Evolutionary conservation across 768 basidiomycete genomes (phyloP), one percentile per base, ranked within the genome.

Genomic region (Termitomyces sp.): DNA sequence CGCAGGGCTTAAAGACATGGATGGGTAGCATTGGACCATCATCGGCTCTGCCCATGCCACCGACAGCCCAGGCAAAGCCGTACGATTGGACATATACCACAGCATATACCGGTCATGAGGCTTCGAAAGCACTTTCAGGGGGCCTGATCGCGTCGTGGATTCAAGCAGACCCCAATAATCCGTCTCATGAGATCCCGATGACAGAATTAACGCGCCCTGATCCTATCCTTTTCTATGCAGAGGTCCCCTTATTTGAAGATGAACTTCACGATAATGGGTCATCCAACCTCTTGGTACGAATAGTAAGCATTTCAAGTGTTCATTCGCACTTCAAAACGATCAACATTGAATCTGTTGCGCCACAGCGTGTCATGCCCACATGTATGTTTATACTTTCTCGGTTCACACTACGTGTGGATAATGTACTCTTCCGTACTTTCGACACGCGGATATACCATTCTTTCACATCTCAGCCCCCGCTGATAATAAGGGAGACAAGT

Each of bases 1-100:
- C 43, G 30, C 43, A 10, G 14, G 22, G 32, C 52, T 50, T 26
- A 47, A 35, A 45, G 12, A 17, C 41, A 14, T 17, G 8, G 26
- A 14, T 17, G 8, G 30, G 53, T 64, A 91, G 90, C 62, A 89
- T 85, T 64, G 83, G 80, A 51, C 80, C 89, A 0, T 74, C 77
- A 22, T 85, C 90, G 14, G 69, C 67, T 41, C 68, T 83, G 12
- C 83, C 87, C 0, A 82, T 90, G 72, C 88, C 90, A 3, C 69
- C 78, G 58, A 89, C 89, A 5, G 81, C 85, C 21, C 66, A 78
- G 0, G 87, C 92, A 8, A 97, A 95, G 62, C 88, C 87, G 0
- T 98, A 91, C 69, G 97, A 99, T 66, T 98, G 97, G 97, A 99
- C 97, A 11, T 98, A 97, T 68, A 97, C 95, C 2, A 91, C 93